Evolutionary conservation across 225 moss, liverwort and hornwort species (phyloP).

Genomic region (Neckera pumila): DNA sequence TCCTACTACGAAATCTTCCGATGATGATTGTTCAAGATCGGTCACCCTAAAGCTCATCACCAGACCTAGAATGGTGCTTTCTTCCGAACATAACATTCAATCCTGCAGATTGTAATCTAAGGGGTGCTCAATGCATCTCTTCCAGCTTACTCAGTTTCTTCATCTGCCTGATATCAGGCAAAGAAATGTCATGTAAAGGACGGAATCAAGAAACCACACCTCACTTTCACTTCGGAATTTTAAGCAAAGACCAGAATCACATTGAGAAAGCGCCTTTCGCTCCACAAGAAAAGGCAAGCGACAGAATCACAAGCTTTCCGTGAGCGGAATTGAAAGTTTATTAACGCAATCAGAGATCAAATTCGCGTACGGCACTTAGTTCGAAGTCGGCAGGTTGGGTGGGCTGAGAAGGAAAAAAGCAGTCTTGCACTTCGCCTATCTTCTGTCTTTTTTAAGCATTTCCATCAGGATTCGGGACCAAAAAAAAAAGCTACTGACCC

Average conservation of each 20-base stretch:
- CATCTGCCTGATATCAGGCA: background rate
- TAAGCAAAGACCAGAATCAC: background rate
- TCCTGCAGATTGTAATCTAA: background rate
- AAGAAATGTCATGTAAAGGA: background rate
- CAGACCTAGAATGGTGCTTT: background rate
- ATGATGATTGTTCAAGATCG: background rate
- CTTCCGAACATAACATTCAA: background rate
- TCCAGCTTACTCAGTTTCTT: background rate
- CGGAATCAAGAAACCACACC: background rate
- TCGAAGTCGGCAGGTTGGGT: background rate
- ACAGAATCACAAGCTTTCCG: background rate
- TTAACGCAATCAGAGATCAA: background rate
- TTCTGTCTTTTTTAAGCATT: background rate
- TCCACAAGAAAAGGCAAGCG: background rate
- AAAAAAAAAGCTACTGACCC: background rate
- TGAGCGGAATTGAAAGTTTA: background rate
- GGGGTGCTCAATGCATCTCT: background rate
- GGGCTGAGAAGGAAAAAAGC: background rate
- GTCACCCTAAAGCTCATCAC: background rate
- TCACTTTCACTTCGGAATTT: background rate
- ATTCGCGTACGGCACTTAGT: background rate
- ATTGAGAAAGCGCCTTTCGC: background rate
- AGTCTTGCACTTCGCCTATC: background rate
- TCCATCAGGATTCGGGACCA: background rate
- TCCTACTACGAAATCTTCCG: background rate